These are phyloP conservation scores for Curvularia eragrostidis DNA, from an alignment of 2,329 filamentous ascomycete species.

Conservation along the genomic window DNA sequence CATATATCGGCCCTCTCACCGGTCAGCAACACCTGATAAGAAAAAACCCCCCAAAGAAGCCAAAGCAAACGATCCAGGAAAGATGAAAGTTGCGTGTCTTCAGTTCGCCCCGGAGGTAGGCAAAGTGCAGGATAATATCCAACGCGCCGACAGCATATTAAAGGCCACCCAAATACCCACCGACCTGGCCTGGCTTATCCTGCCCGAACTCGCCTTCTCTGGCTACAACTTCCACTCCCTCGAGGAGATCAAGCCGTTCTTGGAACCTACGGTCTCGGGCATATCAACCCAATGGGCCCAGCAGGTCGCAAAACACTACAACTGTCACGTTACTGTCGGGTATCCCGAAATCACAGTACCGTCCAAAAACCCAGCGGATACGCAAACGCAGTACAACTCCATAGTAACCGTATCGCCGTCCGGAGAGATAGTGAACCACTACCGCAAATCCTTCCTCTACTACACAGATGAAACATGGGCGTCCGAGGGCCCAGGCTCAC, in stretches of 20 bases:
- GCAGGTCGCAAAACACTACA: conserved; percentile 68
- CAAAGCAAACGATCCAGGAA: background rate
- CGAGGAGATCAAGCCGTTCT: conserved; percentile 69
- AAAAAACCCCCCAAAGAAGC: background rate
- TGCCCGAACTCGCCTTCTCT: conserved; percentile 80
- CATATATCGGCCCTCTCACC: background rate
- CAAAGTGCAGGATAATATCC: conserved; percentile 73
- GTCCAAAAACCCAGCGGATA: conserved; percentile 22
- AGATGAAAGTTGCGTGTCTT: conserved; percentile 72
- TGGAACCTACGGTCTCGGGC: conserved; percentile 71
- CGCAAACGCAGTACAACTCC: conserved; percentile 62
- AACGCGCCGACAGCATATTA: conserved; percentile 70
- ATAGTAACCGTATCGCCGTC: conserved; percentile 63
- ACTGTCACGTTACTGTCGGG: conserved; percentile 72
- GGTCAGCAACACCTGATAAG: background rate
- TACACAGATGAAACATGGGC: conserved; percentile 73
- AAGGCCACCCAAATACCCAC: conserved; percentile 52
- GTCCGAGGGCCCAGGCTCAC: conserved; percentile 54
- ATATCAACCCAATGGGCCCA: conserved; percentile 75
- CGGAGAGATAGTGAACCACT: conserved; percentile 64
- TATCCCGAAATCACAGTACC: conserved; percentile 68
- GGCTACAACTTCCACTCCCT: conserved; percentile 81
- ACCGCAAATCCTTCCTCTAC: conserved; percentile 70
- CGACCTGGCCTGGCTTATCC: conserved; percentile 70
- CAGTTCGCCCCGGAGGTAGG: conserved; percentile 77